These are phyloP conservation scores for Trichophyton schoenleinii DNA, from an alignment of 2,329 filamentous ascomycete genomes.

Conservation along the genomic window DNA sequence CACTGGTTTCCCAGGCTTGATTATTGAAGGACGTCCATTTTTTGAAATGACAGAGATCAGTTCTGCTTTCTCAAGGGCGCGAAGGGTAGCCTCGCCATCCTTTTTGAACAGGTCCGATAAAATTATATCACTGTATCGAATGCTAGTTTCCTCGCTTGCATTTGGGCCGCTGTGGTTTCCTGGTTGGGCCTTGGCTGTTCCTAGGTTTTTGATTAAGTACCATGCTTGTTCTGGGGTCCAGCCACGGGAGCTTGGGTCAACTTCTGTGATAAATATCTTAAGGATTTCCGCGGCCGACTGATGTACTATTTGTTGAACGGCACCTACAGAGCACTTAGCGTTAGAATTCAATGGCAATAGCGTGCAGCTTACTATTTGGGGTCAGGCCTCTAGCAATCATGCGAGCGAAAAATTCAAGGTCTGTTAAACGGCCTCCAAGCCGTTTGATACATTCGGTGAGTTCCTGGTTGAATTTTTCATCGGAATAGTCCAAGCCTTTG, in stretches of 20 bases:
- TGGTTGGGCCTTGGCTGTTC: slow-evolving; percentile 42
- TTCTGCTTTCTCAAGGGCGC: slow-evolving; percentile 71
- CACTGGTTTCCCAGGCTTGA: slow-evolving; percentile 73
- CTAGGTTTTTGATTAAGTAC: slow-evolving; percentile 70
- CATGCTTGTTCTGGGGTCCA: slow-evolving; percentile 85
- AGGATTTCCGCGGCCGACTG: slow-evolving; percentile 82
- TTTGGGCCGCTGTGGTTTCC: neutral
- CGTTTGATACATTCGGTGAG: slow-evolving; percentile 70
- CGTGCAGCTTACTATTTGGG: slow-evolving; percentile 42
- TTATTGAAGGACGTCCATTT: slow-evolving; percentile 63
- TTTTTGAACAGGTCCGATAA: slow-evolving; percentile 62
- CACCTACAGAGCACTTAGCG: slow-evolving; percentile 37
- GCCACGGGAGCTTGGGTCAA: slow-evolving; percentile 45
- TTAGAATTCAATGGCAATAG: neutral
- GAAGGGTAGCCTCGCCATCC: slow-evolving; percentile 62
- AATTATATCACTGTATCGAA: slow-evolving; percentile 78
- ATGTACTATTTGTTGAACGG: slow-evolving; percentile 76
- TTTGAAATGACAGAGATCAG: slow-evolving; percentile 63
- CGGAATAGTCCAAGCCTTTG: slow-evolving; percentile 15
- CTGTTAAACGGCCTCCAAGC: slow-evolving; percentile 83
- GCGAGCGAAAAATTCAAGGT: slow-evolving; percentile 86
- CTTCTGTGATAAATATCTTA: slow-evolving; percentile 71
- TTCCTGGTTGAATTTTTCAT: slow-evolving; percentile 47
- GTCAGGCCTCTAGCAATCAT: slow-evolving; percentile 77
- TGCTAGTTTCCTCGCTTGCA: slow-evolving; percentile 12